Conservation (phyloP, 2,329 filamentous ascomycete species). For the Albifimbria verrucaria region DNA sequence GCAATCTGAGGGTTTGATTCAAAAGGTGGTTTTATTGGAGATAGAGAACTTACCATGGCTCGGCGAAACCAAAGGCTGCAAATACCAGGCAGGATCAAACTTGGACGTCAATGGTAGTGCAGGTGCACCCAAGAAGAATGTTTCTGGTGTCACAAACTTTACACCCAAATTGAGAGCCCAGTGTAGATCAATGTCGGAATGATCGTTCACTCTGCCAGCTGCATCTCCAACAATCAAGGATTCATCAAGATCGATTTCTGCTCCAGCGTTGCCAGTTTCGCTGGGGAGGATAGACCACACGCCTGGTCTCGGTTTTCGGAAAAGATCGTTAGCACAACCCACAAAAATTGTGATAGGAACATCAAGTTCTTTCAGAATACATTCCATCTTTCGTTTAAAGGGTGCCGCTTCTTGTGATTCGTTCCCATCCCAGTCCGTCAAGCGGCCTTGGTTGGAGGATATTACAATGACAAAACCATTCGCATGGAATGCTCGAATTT, state of each 20-base stretch:
- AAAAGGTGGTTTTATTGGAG: neutral
- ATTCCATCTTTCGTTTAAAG: neutral
- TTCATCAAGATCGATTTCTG: neutral
- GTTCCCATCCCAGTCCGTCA: neutral
- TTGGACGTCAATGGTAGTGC: neutral
- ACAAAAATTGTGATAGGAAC: neutral
- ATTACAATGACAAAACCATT: neutral
- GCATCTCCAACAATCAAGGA: neutral
- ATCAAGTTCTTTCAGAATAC: neutral
- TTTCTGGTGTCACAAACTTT: neutral
- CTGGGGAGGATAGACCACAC: neutral
- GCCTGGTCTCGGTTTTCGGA: neutral
- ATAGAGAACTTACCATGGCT: neutral
- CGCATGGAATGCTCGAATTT: neutral
- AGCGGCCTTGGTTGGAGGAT: neutral
- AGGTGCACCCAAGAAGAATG: neutral
- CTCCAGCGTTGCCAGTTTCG: neutral
- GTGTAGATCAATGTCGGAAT: neutral
- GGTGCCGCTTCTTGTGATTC: neutral
- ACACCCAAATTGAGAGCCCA: neutral
- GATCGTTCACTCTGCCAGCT: neutral
- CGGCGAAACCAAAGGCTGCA: neutral
- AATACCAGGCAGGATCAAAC: neutral
- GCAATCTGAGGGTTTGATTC: no score
- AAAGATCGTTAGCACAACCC: neutral